These are phyloP conservation scores for Schizothecium vesticola DNA, from an alignment of 495 filamentous ascomycete species.

Conservation along the genomic window DNA sequence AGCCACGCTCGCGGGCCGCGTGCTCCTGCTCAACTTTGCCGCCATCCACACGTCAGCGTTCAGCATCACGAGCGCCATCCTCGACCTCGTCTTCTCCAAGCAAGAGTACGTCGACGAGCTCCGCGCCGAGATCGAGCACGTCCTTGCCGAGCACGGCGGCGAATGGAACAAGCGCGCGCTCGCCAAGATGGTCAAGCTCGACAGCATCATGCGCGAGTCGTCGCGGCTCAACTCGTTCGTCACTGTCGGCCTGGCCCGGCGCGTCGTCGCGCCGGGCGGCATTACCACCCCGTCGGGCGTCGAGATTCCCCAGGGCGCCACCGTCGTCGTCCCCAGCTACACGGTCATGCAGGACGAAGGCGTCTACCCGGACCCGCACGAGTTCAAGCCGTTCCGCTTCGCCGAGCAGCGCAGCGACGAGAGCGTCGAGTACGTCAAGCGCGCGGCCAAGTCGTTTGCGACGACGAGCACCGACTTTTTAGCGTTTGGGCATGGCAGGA, in stretches of 20 bases:
- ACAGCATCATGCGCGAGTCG: constrained; percentile 35
- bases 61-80: constrained; percentile 32
- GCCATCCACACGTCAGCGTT: constrained; percentile 49
- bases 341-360: constrained; percentile 19
- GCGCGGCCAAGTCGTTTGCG: constrained; percentile 27
- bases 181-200: constrained; percentile 35
- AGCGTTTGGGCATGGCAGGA: constrained; percentile 33
- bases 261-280: constrained; percentile 28
- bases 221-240: constrained; percentile 31
- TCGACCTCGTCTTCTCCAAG: constrained; percentile 21
- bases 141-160: constrained; percentile 28
- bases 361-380: constrained; percentile 17
- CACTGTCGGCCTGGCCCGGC: constrained; percentile 23
- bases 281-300: constrained; percentile 32
- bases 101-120: constrained; percentile 46
- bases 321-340: constrained; percentile 19
- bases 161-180: constrained; percentile 43
- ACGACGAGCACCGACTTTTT: constrained; percentile 30
- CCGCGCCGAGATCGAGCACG: constrained; percentile 44
- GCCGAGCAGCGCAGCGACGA: constrained; percentile 17
- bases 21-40: constrained; percentile 44
- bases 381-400: constrained; percentile 25
- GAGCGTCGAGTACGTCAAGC: constrained; percentile 25
- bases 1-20: constrained; percentile 24
- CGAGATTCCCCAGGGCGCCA: constrained; percentile 15